Evolutionary conservation across 1,284 basidiomycete genomes (phyloP), one percentile per base, ranked within the genome.

Genomic region (Chalciporus sp.): DNA sequence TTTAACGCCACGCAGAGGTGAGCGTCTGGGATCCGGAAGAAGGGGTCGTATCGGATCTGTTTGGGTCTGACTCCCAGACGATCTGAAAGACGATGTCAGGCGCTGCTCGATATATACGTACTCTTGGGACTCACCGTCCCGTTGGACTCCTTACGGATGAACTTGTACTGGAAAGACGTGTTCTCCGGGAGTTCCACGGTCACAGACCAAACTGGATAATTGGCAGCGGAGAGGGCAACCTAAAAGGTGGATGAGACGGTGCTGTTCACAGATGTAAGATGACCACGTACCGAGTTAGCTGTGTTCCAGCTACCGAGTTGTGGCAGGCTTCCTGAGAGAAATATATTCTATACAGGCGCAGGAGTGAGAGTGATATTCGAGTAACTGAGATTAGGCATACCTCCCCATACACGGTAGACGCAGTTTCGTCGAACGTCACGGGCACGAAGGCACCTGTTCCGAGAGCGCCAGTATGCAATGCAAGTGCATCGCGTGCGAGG

Each of bases 131-230:
- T 1, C 90, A 95, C 48, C 94, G 90, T 43, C 92, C 96, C 33
- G 95, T 94, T 64, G 75, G 92, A 14, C 76, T 95, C 1, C 72
- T 97, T 12, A 89, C 88, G 57, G 82, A 85, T 49, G 90, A 92
- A 57, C 69, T 67, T n/a, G 69, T 45, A 35, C 17, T 54, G 19
- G 31, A 56, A 49, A 27, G 29, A 4, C 28, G 55, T 17, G 83
- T 55, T 17, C 0, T 76, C 72, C 0, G 83, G 80, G 0, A 88
- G 59, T 20, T 66, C 65, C 11, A 85, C 71, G 0, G 79, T 79
- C 4, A 76, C 74, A 2, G 69, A 74, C 85, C 84, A 88, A 0
- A 75, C 69, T 2, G 84, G 83, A 59, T 85, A 85, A n/a, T 68
- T 66, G 2, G 76, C 75, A 5, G 83, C 61, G 1, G 82, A 83